Base-by-base conservation (phyloP, 176 grass and related monocot species). In the Chrysopogon serrulatus region DNA sequence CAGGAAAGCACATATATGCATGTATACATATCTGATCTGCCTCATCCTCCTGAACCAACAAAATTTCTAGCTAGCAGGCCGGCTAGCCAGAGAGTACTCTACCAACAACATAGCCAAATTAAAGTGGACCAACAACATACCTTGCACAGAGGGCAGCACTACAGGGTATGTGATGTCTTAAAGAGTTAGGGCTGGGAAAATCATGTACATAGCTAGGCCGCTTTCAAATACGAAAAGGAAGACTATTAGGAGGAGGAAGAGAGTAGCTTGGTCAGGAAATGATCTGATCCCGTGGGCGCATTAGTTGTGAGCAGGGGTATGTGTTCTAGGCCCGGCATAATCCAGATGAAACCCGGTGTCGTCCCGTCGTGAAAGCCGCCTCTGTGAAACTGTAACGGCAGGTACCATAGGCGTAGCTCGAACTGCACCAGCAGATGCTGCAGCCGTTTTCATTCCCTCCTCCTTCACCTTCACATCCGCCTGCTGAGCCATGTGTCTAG, bases 281-380 rank as follows among this genome's bases (percentile, higher is more conserved):
- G 28, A 79, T 33, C 17, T 28, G 59, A 62, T 63, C 59, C 24
- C 24, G 53, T 1, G 15, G 21, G 21, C n/a, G 60, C 62, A 60
- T 91, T 78, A 97, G 43, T 97, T 97, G 86, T 97, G 95, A 84
- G 74, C 79, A 54, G 95, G 95, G 17, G 90, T 24, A 33, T 92
- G 92, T 14, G 92, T 91, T 45, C 76, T 89, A 63, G 95, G 95
- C 14, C 84, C 88, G 18, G 48, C 86, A 53, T 97, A 97, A 77
- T 97, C 95, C 27, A 97, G 76, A 91, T 94, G 79, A 78, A 97
- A 94, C 49, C 40, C 74, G 3, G 78, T 80, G 67, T 85, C 79
- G 68, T 71, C 81, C 76, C 41, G 39, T 13, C 10, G 70, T 61
- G 72, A 76, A 80, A 71, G 41, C 42, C 10, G 16, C 14, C n/a